Percentiles rank a stretch among this genome's conserved stretches.
phyloP scores from a whole-genome alignment of 2,329 filamentous ascomycete genomes.

The Huntiella savannae region DNA sequence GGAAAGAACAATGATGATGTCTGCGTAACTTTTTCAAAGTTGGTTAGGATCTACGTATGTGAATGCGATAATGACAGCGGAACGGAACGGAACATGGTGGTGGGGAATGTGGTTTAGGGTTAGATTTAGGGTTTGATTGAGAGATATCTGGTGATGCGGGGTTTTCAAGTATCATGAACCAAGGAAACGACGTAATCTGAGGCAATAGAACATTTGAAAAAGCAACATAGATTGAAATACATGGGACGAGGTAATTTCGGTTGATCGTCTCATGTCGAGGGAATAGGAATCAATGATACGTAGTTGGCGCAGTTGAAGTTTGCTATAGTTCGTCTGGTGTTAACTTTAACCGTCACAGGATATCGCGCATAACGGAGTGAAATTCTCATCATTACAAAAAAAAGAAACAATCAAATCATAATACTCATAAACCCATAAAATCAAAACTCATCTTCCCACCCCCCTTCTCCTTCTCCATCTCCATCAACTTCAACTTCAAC shows the following conservation, averaged over 20 bases:
- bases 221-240: neutral
- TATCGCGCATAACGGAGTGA: neutral
- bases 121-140: no score
- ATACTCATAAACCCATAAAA: neutral
- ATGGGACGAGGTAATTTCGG: no score
- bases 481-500: slow-evolving; percentile 38
- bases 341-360: neutral
- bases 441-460: slow-evolving; percentile 10
- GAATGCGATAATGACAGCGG: neutral
- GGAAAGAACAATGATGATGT: neutral
- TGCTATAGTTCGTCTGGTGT: neutral
- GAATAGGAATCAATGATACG: neutral
- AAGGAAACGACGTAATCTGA: neutral
- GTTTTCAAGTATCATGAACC: neutral
- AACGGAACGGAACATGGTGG: neutral
- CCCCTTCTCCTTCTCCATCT: slow-evolving; percentile 16
- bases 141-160: neutral
- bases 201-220: neutral
- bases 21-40: no score
- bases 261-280: neutral
- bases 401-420: neutral
- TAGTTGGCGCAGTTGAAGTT: neutral
- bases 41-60: neutral
- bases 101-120: no score
- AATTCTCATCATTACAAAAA: neutral